Evolutionary conservation across 441 rosid genomes (phyloP), one percentile per base, ranked within the genome.

Genomic region (Kokia cookei): DNA sequence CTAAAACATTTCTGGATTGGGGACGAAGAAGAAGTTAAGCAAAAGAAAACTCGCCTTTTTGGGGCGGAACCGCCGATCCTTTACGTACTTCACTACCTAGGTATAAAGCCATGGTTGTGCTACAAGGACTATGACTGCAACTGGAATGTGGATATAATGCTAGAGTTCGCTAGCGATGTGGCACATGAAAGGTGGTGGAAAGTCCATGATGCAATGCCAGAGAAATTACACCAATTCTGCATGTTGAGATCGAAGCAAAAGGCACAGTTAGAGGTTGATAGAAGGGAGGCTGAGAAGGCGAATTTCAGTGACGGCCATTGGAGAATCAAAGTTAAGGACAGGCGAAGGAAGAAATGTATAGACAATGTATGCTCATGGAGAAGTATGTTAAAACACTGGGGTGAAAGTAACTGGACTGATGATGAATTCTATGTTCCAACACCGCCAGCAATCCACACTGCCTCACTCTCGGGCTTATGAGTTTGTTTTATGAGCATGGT

Each of bases 1-100:
- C 76, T 94, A 80, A 94, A 94, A 73, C 93, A 94, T 80, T 94
- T 94, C 81, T 92, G 98, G 97, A 58, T 75, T 55, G 98, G 98
- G 0, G 97, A 94, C 65, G 88, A 84, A 32, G 97, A 92, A 71
- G 90, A 82, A 57, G 91, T 87, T 57, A 92, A 78, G 69, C 86
- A 79, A 65, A 91, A 82, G 91, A 94, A 94, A 77, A 88, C 84
- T 14, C 75, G 73, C 27, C 92, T 94, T 12, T 94, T 93, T 40
- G 96, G 93, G 22, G 86, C 91, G 1, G 94, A 94, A n/a, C 98
- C 98, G 1, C 87, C 97, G 1, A 58, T 88, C 51, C 91, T 92
- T 1, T 92, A 92, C 71, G 98, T 90, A 32, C 95, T 94, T 73
- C 98, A 94, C 78, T 94, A 92, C 65, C 80, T 94, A 0, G 98